phyloP scores from a whole-genome alignment of 2,329 filamentous ascomycete genomes.

The Microcera coccophila region DNA sequence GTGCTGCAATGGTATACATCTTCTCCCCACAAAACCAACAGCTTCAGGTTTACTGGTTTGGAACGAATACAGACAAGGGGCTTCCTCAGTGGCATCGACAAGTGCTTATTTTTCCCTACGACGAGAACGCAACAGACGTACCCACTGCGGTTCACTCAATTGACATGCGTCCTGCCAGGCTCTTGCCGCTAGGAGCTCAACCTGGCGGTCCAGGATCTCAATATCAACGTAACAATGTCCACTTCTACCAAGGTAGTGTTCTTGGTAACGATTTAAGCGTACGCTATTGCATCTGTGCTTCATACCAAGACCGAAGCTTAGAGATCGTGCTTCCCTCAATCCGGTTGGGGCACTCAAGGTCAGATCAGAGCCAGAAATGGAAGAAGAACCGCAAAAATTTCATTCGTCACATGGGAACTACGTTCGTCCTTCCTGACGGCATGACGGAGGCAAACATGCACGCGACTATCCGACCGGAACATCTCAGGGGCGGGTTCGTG shows the following conservation, averaged over 20 bases:
- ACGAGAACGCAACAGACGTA: not conserved
- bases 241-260: slow-evolving; percentile 46
- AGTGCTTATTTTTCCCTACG: slow-evolving; percentile 23
- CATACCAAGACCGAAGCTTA: slow-evolving; percentile 20
- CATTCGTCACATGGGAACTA: slow-evolving; percentile 26
- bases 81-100: slow-evolving; percentile 39
- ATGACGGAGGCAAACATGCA: slow-evolving; percentile 28
- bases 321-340: slow-evolving; percentile 28
- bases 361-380: slow-evolving; percentile 24
- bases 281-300: slow-evolving; percentile 36
- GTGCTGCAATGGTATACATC: slow-evolving; percentile 31
- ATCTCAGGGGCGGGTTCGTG: not conserved
- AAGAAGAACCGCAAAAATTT: slow-evolving; percentile 28
- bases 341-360: slow-evolving; percentile 24
- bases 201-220: slow-evolving; percentile 23
- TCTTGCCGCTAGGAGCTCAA: slow-evolving; percentile 12
- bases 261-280: slow-evolving; percentile 43
- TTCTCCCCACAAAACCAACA: slow-evolving; percentile 31
- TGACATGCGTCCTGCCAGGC: slow-evolving; percentile 26
- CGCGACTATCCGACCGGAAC: slow-evolving; percentile 12
- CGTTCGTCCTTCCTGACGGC: slow-evolving; percentile 38
- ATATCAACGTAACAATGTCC: slow-evolving; percentile 33
- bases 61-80: slow-evolving; percentile 14
- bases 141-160: slow-evolving; percentile 23
- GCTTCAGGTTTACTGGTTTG: slow-evolving; percentile 37